phyloP scores from a whole-genome alignment of 2,329 filamentous ascomycete species.

The Ramularia collo-cygni region DNA sequence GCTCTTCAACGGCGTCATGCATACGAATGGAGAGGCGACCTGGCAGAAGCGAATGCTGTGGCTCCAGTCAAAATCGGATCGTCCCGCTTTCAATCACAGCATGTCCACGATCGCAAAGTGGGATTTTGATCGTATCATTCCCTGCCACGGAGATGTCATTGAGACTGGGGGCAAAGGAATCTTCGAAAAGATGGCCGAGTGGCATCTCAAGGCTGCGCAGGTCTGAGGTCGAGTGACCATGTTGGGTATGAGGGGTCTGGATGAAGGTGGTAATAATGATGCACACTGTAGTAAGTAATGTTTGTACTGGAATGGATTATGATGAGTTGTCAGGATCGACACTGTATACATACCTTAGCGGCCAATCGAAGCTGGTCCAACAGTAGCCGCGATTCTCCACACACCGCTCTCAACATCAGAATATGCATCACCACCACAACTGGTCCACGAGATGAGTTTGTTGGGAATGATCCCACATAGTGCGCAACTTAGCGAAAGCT shows the following conservation, averaged over 20 bases:
- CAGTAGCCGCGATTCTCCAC: too few relatives aligned
- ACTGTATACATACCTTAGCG: too few relatives aligned
- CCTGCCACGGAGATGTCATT: slow-evolving; percentile 89
- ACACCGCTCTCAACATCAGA: too few relatives aligned
- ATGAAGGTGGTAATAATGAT: neutral
- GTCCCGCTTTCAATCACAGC: slow-evolving; percentile 62
- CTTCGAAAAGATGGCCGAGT: slow-evolving; percentile 72
- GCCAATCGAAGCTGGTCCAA: too few relatives aligned
- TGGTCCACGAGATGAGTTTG: too few relatives aligned
- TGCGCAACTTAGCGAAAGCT: too few relatives aligned
- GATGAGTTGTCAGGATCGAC: too few relatives aligned
- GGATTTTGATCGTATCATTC: slow-evolving; percentile 80
- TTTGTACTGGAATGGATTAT: too few relatives aligned
- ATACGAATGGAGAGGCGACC: slow-evolving; percentile 55
- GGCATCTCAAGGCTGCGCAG: slow-evolving; percentile 59
- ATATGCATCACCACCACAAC: too few relatives aligned
- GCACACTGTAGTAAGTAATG: too few relatives aligned
- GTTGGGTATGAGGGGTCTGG: neutral
- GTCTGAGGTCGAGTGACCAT: slow-evolving; percentile 19
- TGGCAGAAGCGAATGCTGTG: slow-evolving; percentile 77
- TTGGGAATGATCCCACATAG: too few relatives aligned
- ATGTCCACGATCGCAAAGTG: slow-evolving; percentile 63
- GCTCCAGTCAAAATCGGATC: slow-evolving; percentile 62
- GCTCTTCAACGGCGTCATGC: slow-evolving; percentile 52
- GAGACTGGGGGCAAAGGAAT: slow-evolving; percentile 66